These are phyloP conservation scores for Metschnikowia lachancei DNA, from an alignment of 805 yeast species.

Conservation along the genomic window DNA sequence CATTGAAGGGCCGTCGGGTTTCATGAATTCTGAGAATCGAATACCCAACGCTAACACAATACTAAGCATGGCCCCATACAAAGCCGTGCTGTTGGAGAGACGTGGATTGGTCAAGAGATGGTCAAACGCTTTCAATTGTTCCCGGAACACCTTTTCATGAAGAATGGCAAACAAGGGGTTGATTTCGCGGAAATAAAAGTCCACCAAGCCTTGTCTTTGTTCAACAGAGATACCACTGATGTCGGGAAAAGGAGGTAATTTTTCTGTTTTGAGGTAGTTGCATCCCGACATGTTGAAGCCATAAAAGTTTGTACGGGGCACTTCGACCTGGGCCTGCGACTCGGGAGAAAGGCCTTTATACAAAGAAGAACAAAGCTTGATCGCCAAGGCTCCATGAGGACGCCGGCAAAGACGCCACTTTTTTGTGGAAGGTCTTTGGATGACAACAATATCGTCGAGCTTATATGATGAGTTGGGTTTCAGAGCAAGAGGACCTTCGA, in stretches of 20 bases:
- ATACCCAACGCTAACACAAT: slow-evolving; percentile 50
- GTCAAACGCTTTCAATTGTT: slow-evolving; percentile 40
- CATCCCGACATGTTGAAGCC: slow-evolving; percentile 69
- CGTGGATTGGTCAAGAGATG: slow-evolving; percentile 12
- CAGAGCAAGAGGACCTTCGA: neutral
- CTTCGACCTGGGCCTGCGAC: slow-evolving; percentile 31
- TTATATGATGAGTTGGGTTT: neutral
- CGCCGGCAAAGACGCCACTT: slow-evolving; percentile 50
- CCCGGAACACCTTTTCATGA: slow-evolving; percentile 52
- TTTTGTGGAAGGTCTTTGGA: slow-evolving; percentile 23
- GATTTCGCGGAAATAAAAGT: slow-evolving; percentile 46
- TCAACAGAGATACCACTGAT: slow-evolving; percentile 10
- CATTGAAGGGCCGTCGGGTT: slow-evolving; percentile 20
- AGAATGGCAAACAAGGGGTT: slow-evolving; percentile 54
- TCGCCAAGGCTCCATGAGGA: slow-evolving; percentile 41
- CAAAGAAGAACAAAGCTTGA: slow-evolving; percentile 34
- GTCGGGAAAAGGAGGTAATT: slow-evolving; percentile 34
- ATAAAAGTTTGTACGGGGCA: slow-evolving; percentile 59
- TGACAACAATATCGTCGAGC: slow-evolving; percentile 19
- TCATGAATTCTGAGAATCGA: slow-evolving; percentile 46
- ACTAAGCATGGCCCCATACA: slow-evolving; percentile 52
- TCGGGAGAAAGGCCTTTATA: slow-evolving; percentile 33
- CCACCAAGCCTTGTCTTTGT: slow-evolving; percentile 23
- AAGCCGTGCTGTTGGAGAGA: slow-evolving; percentile 37
- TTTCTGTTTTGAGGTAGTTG: slow-evolving; percentile 41